These are phyloP conservation scores for Oryza nivara DNA, from an alignment of 176 grass and related monocot genomes.

Conservation along the genomic window DNA sequence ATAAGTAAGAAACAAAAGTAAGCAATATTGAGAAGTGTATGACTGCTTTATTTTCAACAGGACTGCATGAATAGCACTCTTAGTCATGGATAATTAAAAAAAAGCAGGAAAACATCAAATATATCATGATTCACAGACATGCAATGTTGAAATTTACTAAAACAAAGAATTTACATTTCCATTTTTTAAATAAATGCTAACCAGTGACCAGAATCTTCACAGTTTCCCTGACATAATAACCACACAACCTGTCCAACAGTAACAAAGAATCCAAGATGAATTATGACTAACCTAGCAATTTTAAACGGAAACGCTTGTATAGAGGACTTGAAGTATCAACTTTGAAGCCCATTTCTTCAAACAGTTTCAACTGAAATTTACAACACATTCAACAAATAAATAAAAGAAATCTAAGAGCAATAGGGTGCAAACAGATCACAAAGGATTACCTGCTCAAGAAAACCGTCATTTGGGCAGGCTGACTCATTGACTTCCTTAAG, in stretches of 20 bases:
- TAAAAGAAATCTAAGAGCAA: background rate
- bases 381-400: slow-evolving; percentile 30
- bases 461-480: slow-evolving; percentile 83
- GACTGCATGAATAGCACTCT: background rate
- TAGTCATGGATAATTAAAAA: background rate
- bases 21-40: background rate
- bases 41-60: background rate
- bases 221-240: background rate
- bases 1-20: background rate
- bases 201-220: background rate
- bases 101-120: background rate
- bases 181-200: background rate
- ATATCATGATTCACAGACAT: background rate
- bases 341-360: slow-evolving; percentile 96
- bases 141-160: background rate
- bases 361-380: slow-evolving; percentile 72
- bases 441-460: slow-evolving; percentile 76
- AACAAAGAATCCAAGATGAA: slow-evolving; percentile 6
- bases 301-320: slow-evolving; percentile 88
- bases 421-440: slow-evolving; percentile 27
- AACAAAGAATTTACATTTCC: background rate
- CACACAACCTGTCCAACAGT: background rate
- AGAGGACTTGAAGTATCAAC: slow-evolving; percentile 78
- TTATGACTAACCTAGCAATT: slow-evolving; percentile 69
- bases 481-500: slow-evolving; percentile 63